Evolutionary conservation across 352 stramenopile species (phyloP), one percentile per base, ranked within the genome.

Genomic region (Globisporangium perplexum): DNA sequence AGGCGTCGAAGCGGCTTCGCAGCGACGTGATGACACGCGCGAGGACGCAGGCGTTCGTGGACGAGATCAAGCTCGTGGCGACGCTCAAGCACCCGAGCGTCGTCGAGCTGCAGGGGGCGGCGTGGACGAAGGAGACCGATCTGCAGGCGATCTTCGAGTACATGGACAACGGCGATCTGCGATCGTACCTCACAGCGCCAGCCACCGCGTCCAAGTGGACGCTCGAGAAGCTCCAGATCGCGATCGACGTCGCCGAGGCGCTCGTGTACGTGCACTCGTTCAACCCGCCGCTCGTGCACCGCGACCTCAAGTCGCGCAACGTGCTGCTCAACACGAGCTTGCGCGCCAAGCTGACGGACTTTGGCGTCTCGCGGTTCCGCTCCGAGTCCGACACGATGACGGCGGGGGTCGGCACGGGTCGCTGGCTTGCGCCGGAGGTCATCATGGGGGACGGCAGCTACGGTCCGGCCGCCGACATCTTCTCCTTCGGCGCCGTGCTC

Each of bases 401-500:
- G 5, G 5, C 3, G 14, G 26, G 50, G 1, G 36, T 45, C 3
- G 39, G 35, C 1, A 45, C 22, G 0, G 22, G 42, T 50, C 18
- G 30, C 4, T 42, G 47, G 47, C 30, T 52, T 5, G 47, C 47
- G 1, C 47, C 47, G 5, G 30, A 10, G 66, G 64, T 26, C 60
- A 74, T 30, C 65, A 17, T 61, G 6, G 60, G 68, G 0, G 55
- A 72, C 17, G 59, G 30, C 10, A 52, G 62, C 52, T 68, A 72
- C 20, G 58, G 59, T 5, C 30, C 61, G 4, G 36, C 62, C 1
- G 69, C 71, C 17, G 65, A 69, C 22, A 49, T 63, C 15, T 65
- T 57, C 60, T 92, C 82, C 22, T 71, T 95, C 23, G 88, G 86
- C 28, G 77, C 94, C 30, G 83, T 93, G 41, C 62, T 93, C 5